Percentiles rank a stretch among this genome's conserved stretches.
Conservation (phyloP, 345 rosid genomes). For the Eucalyptus lansdowneana region DNA sequence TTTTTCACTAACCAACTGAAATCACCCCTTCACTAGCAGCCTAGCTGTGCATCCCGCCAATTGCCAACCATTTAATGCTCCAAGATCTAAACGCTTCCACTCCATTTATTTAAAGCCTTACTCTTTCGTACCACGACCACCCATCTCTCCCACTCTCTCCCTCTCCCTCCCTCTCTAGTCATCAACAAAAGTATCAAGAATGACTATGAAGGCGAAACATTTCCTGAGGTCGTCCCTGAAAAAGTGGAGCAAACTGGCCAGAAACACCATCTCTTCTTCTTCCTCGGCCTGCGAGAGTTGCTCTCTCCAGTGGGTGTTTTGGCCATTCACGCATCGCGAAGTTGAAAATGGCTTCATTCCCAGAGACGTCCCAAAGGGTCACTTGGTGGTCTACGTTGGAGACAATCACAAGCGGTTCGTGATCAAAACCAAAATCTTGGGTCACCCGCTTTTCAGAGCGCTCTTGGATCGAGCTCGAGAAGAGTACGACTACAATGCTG, state of each 20-base stretch:
- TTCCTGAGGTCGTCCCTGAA: conserved; percentile 24
- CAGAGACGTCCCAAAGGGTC: conserved; percentile 79
- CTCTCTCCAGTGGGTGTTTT: conserved; percentile 19
- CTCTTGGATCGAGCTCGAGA: conserved; percentile 70
- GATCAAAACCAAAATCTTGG: conserved; percentile 52
- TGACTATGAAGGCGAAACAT: conserved; percentile 25
- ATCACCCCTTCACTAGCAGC: background rate
- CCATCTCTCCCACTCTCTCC: background rate
- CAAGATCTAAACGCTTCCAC: background rate
- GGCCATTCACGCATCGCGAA: conserved; percentile 22
- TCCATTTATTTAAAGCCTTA: conserved; percentile 23
- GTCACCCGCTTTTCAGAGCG: conserved; percentile 68
- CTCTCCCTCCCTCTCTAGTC: background rate
- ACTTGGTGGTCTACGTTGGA: conserved; percentile 74
- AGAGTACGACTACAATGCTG: conserved; percentile 42
- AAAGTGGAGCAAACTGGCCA: conserved; percentile 42
- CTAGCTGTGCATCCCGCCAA: conserved; percentile 28
- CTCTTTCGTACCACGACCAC: conserved; percentile 8
- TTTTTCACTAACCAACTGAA: background rate
- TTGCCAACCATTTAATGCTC: conserved; percentile 37
- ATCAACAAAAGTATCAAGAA: background rate
- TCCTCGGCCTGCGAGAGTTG: conserved; percentile 26
- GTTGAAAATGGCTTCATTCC: conserved; percentile 31
- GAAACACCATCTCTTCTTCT: conserved; percentile 3
- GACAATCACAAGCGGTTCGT: conserved; percentile 57